Percentiles rank a stretch among this genome's conserved stretches.
phyloP scores from a whole-genome alignment of 1,139 yeast genomes.

The Tardiomyces depauwii region DNA sequence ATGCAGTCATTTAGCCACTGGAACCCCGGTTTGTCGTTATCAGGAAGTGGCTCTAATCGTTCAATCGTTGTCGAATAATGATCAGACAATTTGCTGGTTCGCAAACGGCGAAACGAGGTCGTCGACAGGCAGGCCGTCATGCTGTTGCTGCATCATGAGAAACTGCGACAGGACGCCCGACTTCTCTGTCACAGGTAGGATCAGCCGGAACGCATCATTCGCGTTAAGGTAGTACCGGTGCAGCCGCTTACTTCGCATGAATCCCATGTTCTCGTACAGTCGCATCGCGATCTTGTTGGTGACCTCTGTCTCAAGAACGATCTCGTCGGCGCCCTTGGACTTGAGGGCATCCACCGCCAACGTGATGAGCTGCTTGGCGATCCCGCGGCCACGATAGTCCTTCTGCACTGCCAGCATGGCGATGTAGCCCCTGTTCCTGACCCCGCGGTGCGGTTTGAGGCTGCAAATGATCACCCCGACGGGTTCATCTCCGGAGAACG shows the following conservation, averaged over 20 bases:
- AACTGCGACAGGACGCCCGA: background rate
- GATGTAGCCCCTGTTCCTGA: slow-evolving; percentile 73
- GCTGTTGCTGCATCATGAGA: background rate
- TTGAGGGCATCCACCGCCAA: slow-evolving; percentile 58
- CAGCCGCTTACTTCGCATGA: slow-evolving; percentile 67
- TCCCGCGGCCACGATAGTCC: slow-evolving; percentile 61
- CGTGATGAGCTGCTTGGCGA: slow-evolving; percentile 63
- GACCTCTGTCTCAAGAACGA: slow-evolving; percentile 86
- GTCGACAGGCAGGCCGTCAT: background rate
- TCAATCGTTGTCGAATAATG: too few relatives aligned
- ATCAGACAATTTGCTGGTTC: background rate
- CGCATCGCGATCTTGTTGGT: slow-evolving; percentile 64
- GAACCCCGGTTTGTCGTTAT: too few relatives aligned
- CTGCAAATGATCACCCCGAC: slow-evolving; percentile 83
- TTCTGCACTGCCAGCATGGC: slow-evolving; percentile 90
- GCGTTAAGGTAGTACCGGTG: slow-evolving; percentile 82
- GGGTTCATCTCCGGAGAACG: slow-evolving; percentile 30
- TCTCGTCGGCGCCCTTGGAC: slow-evolving; percentile 60
- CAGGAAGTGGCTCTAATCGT: too few relatives aligned
- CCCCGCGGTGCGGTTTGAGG: slow-evolving; percentile 25
- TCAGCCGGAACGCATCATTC: slow-evolving; percentile 82
- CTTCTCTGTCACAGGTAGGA: slow-evolving; percentile 50
- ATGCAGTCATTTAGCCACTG: too few relatives aligned
- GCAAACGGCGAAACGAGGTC: background rate
- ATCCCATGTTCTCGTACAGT: slow-evolving; percentile 81